These are phyloP conservation scores for Fusarium pseudonygamai DNA, from an alignment of 2,329 filamentous ascomycete species.

Conservation along the genomic window DNA sequence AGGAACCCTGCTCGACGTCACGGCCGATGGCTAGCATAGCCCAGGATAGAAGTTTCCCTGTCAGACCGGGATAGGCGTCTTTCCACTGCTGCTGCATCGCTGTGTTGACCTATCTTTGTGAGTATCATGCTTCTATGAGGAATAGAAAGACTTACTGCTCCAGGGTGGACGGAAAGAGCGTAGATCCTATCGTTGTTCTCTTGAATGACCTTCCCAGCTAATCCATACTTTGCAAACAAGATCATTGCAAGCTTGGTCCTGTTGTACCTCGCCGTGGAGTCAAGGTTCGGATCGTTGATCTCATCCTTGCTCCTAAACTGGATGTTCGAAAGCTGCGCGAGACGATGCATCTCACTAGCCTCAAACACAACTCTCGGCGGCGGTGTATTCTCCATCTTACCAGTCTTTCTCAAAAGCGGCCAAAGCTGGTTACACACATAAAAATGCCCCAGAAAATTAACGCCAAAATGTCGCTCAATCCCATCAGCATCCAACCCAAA, in stretches of 20 bases:
- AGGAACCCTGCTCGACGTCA: slow-evolving; percentile 53
- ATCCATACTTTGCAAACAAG: slow-evolving; percentile 53
- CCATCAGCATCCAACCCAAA: slow-evolving; percentile 48
- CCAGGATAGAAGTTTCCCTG: slow-evolving; percentile 50
- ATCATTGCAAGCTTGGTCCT: slow-evolving; percentile 56
- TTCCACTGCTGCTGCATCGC: slow-evolving; percentile 58
- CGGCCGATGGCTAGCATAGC: slow-evolving; percentile 49
- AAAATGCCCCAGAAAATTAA: slow-evolving; percentile 57
- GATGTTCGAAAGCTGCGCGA: slow-evolving; percentile 46
- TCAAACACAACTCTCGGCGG: slow-evolving; percentile 54
- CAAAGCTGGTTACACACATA: slow-evolving; percentile 51
- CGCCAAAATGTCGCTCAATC: slow-evolving; percentile 56
- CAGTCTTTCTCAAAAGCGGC: slow-evolving; percentile 54
- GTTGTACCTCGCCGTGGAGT: slow-evolving; percentile 50
- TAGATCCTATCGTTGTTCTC: slow-evolving; percentile 53
- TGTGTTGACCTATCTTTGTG: slow-evolving; percentile 50
- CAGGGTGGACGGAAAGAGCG: slow-evolving; percentile 52
- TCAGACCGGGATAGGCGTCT: slow-evolving; percentile 54
- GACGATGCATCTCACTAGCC: slow-evolving; percentile 53
- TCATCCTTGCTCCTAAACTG: slow-evolving; percentile 53
- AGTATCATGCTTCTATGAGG: fast-evolving
- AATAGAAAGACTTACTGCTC: not conserved
- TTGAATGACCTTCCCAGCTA: slow-evolving; percentile 53
- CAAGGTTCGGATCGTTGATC: slow-evolving; percentile 52
- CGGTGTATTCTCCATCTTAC: slow-evolving; percentile 45